Conservation (phyloP, 768 basidiomycete genomes). For the Hygrophorus pudorinus region DNA sequence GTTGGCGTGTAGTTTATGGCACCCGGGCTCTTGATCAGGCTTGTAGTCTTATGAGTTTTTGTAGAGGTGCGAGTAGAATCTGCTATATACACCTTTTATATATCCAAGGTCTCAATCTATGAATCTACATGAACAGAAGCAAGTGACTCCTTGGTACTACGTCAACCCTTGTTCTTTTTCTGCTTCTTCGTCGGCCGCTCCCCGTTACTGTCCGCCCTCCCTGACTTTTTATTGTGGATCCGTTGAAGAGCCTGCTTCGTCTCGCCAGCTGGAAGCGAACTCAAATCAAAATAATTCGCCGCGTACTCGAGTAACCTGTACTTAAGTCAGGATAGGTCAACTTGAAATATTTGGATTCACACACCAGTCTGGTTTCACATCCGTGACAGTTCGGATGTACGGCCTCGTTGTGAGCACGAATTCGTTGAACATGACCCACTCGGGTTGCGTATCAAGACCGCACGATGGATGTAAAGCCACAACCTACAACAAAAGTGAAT, state of each 20-base stretch:
- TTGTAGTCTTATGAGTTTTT: too few relatives aligned
- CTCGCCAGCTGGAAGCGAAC: conserved; percentile 56
- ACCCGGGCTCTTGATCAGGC: too few relatives aligned
- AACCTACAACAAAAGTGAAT: conserved; percentile 26
- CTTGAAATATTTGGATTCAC: conserved; percentile 11
- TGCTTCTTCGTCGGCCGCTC: neutral
- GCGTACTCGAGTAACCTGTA: conserved; percentile 56
- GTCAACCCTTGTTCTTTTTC: neutral
- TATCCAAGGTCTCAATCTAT: too few relatives aligned
- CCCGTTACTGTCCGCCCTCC: conserved; percentile 12
- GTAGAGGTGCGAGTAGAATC: too few relatives aligned
- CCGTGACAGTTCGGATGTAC: conserved; percentile 89
- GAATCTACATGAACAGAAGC: conserved; percentile 19
- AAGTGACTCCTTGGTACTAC: conserved; percentile 21
- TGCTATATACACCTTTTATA: too few relatives aligned
- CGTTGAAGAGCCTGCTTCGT: conserved; percentile 56
- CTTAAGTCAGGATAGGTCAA: neutral
- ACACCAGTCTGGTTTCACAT: conserved; percentile 80
- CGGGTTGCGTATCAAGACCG: conserved; percentile 77
- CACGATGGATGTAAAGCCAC: conserved; percentile 81
- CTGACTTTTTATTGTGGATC: conserved; percentile 37
- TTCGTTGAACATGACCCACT: conserved; percentile 92
- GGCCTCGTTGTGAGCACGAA: conserved; percentile 85
- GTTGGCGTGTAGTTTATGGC: too few relatives aligned
- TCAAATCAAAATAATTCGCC: conserved; percentile 58